Conservation (phyloP, 1,284 basidiomycete genomes). For the Phellinidium pouzarii region DNA sequence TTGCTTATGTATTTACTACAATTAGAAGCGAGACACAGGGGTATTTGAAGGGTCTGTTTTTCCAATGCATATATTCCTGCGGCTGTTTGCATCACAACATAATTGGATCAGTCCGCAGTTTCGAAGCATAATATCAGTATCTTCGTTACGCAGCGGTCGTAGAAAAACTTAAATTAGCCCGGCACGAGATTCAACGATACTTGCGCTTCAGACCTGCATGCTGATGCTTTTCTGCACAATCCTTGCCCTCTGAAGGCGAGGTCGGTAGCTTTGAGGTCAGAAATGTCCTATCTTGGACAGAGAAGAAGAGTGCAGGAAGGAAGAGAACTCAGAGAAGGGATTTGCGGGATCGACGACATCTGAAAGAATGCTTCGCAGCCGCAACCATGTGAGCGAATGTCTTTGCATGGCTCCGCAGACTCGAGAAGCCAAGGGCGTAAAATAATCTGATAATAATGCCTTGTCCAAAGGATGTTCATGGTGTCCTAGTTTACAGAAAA, state of each 20-base stretch:
- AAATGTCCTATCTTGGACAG: conserved; percentile 4
- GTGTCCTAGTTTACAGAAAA: conserved; percentile 3
- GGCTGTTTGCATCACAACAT: too few relatives aligned
- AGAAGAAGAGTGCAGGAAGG: conserved; percentile 3
- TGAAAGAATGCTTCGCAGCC: conserved; percentile 12
- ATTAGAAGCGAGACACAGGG: background rate
- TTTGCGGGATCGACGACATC: conserved; percentile 14
- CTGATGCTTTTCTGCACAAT: too few relatives aligned
- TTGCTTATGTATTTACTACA: background rate
- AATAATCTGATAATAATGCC: background rate
- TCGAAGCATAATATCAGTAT: too few relatives aligned
- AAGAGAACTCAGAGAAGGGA: conserved; percentile 18
- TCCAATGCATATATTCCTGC: too few relatives aligned
- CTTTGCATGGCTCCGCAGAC: too few relatives aligned
- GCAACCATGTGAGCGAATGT: conserved; percentile 7
- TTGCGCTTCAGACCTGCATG: too few relatives aligned
- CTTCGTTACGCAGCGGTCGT: too few relatives aligned
- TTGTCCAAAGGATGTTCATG: background rate
- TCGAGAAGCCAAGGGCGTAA: too few relatives aligned
- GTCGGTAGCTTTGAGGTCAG: background rate
- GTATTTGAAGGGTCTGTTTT: background rate
- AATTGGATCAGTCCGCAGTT: too few relatives aligned
- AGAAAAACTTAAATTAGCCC: too few relatives aligned
- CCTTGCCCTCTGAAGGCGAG: background rate
- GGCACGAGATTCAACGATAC: too few relatives aligned